Evolutionary conservation across 345 rosid species (phyloP), one percentile per base, ranked within the genome.

Genomic region (Gossypium mustelinum): DNA sequence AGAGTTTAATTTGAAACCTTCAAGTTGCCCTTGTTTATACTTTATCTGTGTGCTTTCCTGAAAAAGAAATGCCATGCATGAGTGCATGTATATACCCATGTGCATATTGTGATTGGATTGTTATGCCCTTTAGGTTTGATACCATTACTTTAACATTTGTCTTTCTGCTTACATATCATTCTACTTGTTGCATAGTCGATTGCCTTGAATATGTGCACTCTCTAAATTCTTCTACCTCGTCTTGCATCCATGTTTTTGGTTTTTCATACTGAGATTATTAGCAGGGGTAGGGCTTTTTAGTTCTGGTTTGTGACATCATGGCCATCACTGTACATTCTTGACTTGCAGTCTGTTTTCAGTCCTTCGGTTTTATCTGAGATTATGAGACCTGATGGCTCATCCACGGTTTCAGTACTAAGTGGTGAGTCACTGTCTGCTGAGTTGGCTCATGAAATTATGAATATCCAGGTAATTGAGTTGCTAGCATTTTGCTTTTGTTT

Each of bases 381-480:
- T 73, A 87, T 86, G 84, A 84, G 90, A 80, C 95, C 89, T 67
- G 97, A 92, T 82, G 86, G 94, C 59, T 86, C 91, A 39, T 89
- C 93, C 73, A 87, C 87, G 0, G 64, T 92, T 70, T 79, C 93
- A 20, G 88, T 90, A 74, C 83, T 90, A 79, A 83, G 86, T 70
- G 87, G 86, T 63, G 97, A 90, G 78, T 73, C 91, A 76, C 70
- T 90, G 39, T 86, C 95, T 25, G 88, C 93, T 43, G 97, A 92
- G 81, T 84, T 92, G 85, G 94, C 95, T 79, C 92, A 90, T 82
- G 93, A 92, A 76, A 78, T 92, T 61, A 87, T 86, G 93, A 81
- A 82, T 51, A 89, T 90, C 71, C 97, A 92, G 97, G 97, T 92
- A 84, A 71, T 75, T 58, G 27, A 51, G 34, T 70, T 27, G 47